phyloP scores from a whole-genome alignment of 1,139 yeast genomes.

The Hemisphaericaspora xylofermentans region DNA sequence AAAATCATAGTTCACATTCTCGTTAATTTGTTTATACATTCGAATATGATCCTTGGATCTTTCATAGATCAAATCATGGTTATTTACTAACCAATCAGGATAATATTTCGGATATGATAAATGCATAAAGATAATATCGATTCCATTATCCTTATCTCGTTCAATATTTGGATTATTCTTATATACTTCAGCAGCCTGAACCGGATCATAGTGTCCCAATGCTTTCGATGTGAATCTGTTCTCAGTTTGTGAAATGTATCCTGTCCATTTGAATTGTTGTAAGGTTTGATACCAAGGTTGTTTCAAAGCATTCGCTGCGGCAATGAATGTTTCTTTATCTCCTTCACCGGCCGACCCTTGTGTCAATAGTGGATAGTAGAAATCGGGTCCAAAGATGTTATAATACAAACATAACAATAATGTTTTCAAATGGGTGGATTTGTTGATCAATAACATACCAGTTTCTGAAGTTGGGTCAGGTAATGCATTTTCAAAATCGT shows the following conservation, averaged over 20 bases:
- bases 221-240: constrained; percentile 50
- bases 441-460: constrained; percentile 60
- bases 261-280: constrained; percentile 52
- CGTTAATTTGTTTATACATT: constrained; percentile 43
- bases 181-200: constrained; percentile 18
- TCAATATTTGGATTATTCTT: neutral
- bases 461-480: constrained; percentile 68
- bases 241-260: constrained; percentile 42
- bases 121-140: constrained; percentile 51
- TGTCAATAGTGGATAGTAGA: constrained; percentile 58
- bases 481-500: constrained; percentile 55
- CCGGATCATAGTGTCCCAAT: constrained; percentile 61
- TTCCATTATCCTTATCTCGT: constrained; percentile 9
- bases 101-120: constrained; percentile 64
- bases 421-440: constrained; percentile 49
- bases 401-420: constrained; percentile 55
- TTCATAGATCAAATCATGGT: constrained; percentile 43
- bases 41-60: constrained; percentile 41
- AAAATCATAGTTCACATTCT: constrained; percentile 51
- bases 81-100: constrained; percentile 49
- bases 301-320: constrained; percentile 55
- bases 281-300: constrained; percentile 55
- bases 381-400: constrained; percentile 58
- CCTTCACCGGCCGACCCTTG: constrained; percentile 76
- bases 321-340: constrained; percentile 67